Percentiles rank a stretch among this genome's conserved stretches.
phyloP scores from a whole-genome alignment of 2,329 filamentous ascomycete species.

The Bisporella sp. region DNA sequence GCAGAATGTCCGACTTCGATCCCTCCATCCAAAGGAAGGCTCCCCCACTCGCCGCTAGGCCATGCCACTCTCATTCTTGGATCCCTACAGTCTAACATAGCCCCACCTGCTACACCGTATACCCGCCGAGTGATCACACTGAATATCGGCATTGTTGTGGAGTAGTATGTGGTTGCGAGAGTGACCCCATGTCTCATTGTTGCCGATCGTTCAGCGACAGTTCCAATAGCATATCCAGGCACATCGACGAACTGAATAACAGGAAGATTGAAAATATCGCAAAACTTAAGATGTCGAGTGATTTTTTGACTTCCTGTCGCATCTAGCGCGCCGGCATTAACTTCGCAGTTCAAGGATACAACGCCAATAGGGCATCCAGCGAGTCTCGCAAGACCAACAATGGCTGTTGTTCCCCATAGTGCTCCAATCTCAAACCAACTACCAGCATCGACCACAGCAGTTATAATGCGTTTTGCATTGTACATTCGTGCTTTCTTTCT shows the following conservation, averaged over 20 bases:
- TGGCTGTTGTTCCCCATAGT: constrained; percentile 55
- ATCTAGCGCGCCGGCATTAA: constrained; percentile 54
- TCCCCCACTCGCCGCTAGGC: constrained; percentile 58
- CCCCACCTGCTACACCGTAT: constrained; percentile 56
- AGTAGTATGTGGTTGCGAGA: constrained; percentile 54
- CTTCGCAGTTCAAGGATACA: constrained; percentile 53
- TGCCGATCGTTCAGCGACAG: constrained; percentile 52
- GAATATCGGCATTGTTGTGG: constrained; percentile 56
- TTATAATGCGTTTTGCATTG: constrained; percentile 49
- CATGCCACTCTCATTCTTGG: constrained; percentile 55
- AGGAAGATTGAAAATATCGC: constrained; percentile 59
- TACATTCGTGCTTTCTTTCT: constrained; percentile 53
- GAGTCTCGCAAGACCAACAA: constrained; percentile 52
- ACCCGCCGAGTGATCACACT: constrained; percentile 53
- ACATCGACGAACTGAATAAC: constrained; percentile 57
- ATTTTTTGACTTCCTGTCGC: constrained; percentile 55
- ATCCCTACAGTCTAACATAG: constrained; percentile 57
- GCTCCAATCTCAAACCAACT: constrained; percentile 59
- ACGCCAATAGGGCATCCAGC: constrained; percentile 51
- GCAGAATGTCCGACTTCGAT: constrained; percentile 58
- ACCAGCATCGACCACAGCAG: constrained; percentile 44
- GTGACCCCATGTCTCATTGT: constrained; percentile 60
- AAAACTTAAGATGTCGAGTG: constrained; percentile 52
- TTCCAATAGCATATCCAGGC: constrained; percentile 57
- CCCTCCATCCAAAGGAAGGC: constrained; percentile 54